Evolutionary conservation across 192 early-diverging fungal genomes (phyloP).

Genomic region (Backusella australiensis): DNA sequence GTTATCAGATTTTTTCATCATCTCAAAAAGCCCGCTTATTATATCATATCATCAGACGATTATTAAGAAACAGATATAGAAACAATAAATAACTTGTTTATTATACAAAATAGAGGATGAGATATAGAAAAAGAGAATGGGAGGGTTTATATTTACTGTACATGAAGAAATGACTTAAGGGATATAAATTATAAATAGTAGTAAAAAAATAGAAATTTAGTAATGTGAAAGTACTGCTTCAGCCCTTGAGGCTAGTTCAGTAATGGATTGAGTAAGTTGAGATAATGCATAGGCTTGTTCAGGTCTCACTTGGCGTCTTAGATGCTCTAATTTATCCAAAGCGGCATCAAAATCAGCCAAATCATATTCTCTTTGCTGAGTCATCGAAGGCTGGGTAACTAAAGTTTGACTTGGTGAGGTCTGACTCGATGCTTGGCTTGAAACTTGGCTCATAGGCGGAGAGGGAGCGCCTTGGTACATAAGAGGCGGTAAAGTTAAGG

Average conservation of each 20-base stretch:
- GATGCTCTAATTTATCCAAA: conserved; percentile 1
- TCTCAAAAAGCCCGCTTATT: background rate
- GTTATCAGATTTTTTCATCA: conserved; percentile 2
- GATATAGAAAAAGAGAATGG: background rate
- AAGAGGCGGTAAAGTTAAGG: conserved; percentile 2
- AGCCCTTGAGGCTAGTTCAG: conserved; percentile 10
- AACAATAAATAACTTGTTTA: background rate
- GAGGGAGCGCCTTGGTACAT: background rate
- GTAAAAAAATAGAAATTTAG: background rate
- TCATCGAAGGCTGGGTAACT: background rate
- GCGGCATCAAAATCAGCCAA: conserved; percentile 12
- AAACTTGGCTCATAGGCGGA: background rate
- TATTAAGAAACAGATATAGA: background rate
- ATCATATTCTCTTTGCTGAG: background rate
- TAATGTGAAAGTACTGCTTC: background rate
- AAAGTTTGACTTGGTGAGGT: background rate
- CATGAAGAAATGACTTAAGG: background rate
- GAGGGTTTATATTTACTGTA: background rate
- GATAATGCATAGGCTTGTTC: conserved; percentile 20
- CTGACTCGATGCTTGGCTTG: background rate
- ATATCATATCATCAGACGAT: background rate
- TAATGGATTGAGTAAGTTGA: conserved; percentile 11
- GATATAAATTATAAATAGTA: background rate
- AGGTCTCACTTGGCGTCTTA: conserved; percentile 11
- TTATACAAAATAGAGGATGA: background rate